Base-by-base conservation (phyloP, 768 basidiomycete genomes). In the Lactifluus pinguis region DNA sequence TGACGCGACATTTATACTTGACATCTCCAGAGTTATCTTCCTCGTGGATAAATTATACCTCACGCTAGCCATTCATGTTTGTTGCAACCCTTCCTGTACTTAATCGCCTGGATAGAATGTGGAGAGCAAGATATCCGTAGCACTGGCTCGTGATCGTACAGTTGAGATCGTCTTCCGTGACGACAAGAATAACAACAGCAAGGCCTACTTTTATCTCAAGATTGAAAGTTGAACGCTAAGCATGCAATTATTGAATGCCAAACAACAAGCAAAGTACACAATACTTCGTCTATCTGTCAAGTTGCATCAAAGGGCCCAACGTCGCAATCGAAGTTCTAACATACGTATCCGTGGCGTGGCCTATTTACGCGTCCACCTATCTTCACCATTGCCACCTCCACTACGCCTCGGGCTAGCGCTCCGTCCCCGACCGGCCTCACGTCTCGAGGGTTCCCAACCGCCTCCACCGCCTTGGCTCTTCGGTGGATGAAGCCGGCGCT, bases 381-480 rank as follows among this genome's bases (percentile, higher is more conserved):
- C 89, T 71, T 89, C 89, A 25, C 89, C 89, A 49, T 73, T 75
- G 63, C 79, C 76, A 9, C 82, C 83, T 8, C 84, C 83, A 6
- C n/a, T 10, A 66, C 82, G 76, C 68, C 79, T 79, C 13, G 87
- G 89, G 66, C 89, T 91, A 3, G 87, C 88, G 69, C 89, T 91
- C 53, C 89, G 80, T 8, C 79, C 85, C 57, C 77, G 80, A 2
- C 80, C 86, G 15, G 78, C 77, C 49, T 85, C 86, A 57, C 86
- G 78, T 69, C 81, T 89, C 53, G 74, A 74, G 11, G 92, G 92
- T 67, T 92, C 89, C 92, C 92, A 94, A 30, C 91, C 88, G 15
- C 85, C 91, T 13, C 82, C 87, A 9, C 86, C 87, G 3, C 76
- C 79, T 38, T 81, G 82, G 10, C 71, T 76, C 68, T 85, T 85